These are phyloP conservation scores for Daedalea quercina DNA, from an alignment of 768 basidiomycete genomes.

Conservation along the genomic window DNA sequence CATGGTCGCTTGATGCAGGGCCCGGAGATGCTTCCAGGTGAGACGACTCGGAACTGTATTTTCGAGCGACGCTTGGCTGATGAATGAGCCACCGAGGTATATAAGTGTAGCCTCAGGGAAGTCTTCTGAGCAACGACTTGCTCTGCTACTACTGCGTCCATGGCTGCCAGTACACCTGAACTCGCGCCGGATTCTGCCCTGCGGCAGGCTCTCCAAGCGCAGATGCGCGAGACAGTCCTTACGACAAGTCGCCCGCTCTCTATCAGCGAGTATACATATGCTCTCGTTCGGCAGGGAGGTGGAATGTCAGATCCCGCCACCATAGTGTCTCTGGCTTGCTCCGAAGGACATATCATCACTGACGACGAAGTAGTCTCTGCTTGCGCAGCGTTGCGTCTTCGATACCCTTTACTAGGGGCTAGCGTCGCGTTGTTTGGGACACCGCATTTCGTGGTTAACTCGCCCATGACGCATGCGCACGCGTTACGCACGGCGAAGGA, in stretches of 20 bases:
- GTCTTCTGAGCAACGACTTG: too few relatives aligned
- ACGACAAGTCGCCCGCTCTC: background rate
- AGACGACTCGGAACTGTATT: too few relatives aligned
- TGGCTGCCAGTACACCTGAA: too few relatives aligned
- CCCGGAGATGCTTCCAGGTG: too few relatives aligned
- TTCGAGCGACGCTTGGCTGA: too few relatives aligned
- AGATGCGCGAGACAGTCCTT: background rate
- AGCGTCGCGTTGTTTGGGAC: background rate
- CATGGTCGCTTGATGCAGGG: too few relatives aligned
- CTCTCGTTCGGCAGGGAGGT: background rate
- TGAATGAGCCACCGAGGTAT: too few relatives aligned
- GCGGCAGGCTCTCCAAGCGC: too few relatives aligned
- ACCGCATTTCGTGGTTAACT: background rate
- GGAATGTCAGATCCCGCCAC: background rate
- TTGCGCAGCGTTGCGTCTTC: background rate
- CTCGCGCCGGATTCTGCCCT: too few relatives aligned
- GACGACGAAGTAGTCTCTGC: background rate
- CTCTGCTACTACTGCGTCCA: too few relatives aligned
- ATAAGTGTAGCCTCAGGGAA: too few relatives aligned
- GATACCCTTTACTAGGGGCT: background rate
- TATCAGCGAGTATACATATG: background rate
- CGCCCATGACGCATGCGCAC: background rate
- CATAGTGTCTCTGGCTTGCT: background rate
- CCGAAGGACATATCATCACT: background rate
- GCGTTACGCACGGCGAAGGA: background rate